Conservation (phyloP, 2,329 filamentous ascomycete genomes). For the Penicillium sp. region DNA sequence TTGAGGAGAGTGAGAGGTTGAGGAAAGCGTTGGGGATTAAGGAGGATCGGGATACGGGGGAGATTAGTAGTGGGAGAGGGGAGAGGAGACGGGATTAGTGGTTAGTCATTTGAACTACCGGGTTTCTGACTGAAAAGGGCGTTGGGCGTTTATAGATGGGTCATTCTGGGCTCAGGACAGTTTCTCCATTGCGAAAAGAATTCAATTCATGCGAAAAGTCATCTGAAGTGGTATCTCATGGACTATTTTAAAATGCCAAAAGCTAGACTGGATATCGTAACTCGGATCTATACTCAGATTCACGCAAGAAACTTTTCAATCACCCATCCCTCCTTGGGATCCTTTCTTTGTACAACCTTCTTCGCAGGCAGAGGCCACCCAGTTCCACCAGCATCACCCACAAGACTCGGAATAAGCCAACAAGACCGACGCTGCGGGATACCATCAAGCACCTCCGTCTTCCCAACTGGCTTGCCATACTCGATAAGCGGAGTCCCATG, state of each 20-base stretch:
- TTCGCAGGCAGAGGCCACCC: conserved; percentile 84
- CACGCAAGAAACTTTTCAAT: conserved; percentile 52
- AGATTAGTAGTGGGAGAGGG: conserved; percentile 39
- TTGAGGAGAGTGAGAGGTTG: conserved; percentile 86
- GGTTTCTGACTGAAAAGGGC: background rate
- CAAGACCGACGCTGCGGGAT: conserved; percentile 61
- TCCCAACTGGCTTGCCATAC: conserved; percentile 88
- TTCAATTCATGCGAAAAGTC: background rate
- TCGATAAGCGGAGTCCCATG: conserved; percentile 78
- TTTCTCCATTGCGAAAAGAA: background rate
- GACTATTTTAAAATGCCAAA: no score
- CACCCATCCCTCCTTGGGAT: conserved; percentile 69
- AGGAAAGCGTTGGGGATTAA: conserved; percentile 81
- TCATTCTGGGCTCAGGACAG: conserved; percentile 1
- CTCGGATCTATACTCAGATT: conserved; percentile 16
- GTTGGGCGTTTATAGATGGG: conserved; percentile 2
- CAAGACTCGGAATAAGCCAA: conserved; percentile 76
- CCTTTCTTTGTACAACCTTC: conserved; percentile 75
- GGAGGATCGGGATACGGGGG: conserved; percentile 79
- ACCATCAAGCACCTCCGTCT: conserved; percentile 54
- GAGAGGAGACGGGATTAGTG: conserved; percentile 18
- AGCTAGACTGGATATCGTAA: conserved; percentile 20
- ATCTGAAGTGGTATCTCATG: no score
- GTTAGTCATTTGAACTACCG: no score
- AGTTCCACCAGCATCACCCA: conserved; percentile 61